Evolutionary conservation across 495 filamentous ascomycete species (phyloP).

Genomic region (Apiosordaria backusii): DNA sequence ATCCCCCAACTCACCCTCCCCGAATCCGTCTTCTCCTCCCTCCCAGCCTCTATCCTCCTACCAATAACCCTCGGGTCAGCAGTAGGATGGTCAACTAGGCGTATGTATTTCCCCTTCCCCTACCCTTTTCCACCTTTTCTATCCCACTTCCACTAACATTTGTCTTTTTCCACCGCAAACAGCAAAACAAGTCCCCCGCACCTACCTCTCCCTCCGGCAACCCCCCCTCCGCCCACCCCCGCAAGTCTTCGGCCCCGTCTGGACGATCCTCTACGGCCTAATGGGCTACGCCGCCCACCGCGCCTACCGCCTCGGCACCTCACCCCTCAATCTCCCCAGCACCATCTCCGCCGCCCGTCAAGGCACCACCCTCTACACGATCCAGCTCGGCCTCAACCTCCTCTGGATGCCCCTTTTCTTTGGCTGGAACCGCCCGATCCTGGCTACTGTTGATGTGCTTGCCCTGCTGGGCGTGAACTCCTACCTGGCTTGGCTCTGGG

Average conservation of each 20-base stretch:
- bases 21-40: constrained; percentile 56
- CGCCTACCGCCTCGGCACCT: constrained; percentile 53
- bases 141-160: not conserved
- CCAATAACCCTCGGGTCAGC: constrained; percentile 62
- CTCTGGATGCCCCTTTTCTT: constrained; percentile 97
- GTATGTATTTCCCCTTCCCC: constrained; percentile 38
- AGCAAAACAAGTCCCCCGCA: constrained; percentile 45
- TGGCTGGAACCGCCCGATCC: constrained; percentile 60
- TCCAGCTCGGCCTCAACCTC: constrained; percentile 79
- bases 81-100: constrained; percentile 58
- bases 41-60: constrained; percentile 65
- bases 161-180: constrained; percentile 35
- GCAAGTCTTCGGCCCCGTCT: constrained; percentile 76
- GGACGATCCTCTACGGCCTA: constrained; percentile 79
- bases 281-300: constrained; percentile 90
- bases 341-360: constrained; percentile 43
- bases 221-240: constrained; percentile 78
- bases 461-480: constrained; percentile 64
- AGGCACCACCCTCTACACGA: constrained; percentile 72
- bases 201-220: constrained; percentile 67
- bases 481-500: constrained; percentile 71
- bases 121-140: not conserved
- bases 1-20: constrained; percentile 64
- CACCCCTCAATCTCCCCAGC: constrained; percentile 28
- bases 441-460: constrained; percentile 72